Evolutionary conservation across 805 yeast genomes (phyloP).

Genomic region (Starmerella apicola): DNA sequence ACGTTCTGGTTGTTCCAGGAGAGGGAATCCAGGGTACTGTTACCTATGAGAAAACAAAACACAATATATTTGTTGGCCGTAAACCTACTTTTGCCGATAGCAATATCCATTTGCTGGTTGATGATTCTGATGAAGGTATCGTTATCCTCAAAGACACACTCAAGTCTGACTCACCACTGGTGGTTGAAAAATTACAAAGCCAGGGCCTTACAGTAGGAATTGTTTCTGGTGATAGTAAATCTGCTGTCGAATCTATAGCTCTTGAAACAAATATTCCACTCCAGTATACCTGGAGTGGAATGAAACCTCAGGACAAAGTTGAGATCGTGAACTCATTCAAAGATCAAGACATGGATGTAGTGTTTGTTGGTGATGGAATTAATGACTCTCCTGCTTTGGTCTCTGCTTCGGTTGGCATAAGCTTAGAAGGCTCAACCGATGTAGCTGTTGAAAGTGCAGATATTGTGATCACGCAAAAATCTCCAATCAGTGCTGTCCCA

Average conservation of each 20-base stretch:
- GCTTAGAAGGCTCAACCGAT: slow-evolving; percentile 86
- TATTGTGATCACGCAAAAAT: slow-evolving; percentile 46
- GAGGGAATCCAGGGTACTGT: slow-evolving; percentile 10
- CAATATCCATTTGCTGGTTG: slow-evolving; percentile 44
- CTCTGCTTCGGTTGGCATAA: slow-evolving; percentile 77
- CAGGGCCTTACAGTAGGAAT: slow-evolving; percentile 58
- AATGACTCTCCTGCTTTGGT: slow-evolving; percentile 96
- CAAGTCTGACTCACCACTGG: slow-evolving; percentile 50
- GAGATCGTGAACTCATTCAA: slow-evolving; percentile 39
- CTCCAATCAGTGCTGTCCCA: slow-evolving; percentile 30
- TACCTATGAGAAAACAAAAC: slow-evolving; percentile 4
- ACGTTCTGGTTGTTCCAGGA: slow-evolving; percentile 6
- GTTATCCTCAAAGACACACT: slow-evolving; percentile 56
- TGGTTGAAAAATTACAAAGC: slow-evolving; percentile 41
- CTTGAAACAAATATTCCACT: slow-evolving; percentile 50
- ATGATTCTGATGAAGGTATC: slow-evolving; percentile 49
- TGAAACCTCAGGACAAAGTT: slow-evolving; percentile 68
- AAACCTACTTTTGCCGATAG: slow-evolving; percentile 30
- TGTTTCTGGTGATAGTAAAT: slow-evolving; percentile 76
- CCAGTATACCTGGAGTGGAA: slow-evolving; percentile 57
- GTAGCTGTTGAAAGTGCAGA: slow-evolving; percentile 97
- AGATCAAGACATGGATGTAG: slow-evolving; percentile 45
- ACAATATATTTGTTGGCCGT: slow-evolving; percentile 44
- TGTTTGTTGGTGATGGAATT: slow-evolving; percentile 95
- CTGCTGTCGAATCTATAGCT: slow-evolving; percentile 56